phyloP scores from a whole-genome alignment of 176 grass and related monocot species.

The Zea mays region Zm-B73-REFERENCE-NAM-5.0 NC_050098.1:191130001-191130500 shows the following conservation, averaged over 20 bases:
- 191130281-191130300: neutral
- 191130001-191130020: conserved; percentile 54
- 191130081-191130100: conserved; percentile 72
- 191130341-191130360: conserved; percentile 89
- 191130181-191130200: conserved; percentile 78
- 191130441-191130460: conserved; percentile 79
- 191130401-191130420: conserved; percentile 91
- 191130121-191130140: conserved; percentile 97
- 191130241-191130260: conserved; percentile 62
- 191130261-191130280: no score
- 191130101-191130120: conserved; percentile 79
- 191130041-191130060: conserved; percentile 81
- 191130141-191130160: conserved; percentile 90
- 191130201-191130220: conserved; percentile 83
- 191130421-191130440: conserved; percentile 73
- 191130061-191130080: conserved; percentile 75
- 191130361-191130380: conserved; percentile 82
- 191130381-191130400: conserved; percentile 92
- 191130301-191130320: no score
- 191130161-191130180: conserved; percentile 85
- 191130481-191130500: conserved; percentile 88
- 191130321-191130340: no score
- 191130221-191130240: conserved; percentile 91
- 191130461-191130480: conserved; percentile 54
- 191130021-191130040: conserved; percentile 72